Conservation (phyloP, 2,329 filamentous ascomycete genomes). For the Talaromyces sp. region DNA sequence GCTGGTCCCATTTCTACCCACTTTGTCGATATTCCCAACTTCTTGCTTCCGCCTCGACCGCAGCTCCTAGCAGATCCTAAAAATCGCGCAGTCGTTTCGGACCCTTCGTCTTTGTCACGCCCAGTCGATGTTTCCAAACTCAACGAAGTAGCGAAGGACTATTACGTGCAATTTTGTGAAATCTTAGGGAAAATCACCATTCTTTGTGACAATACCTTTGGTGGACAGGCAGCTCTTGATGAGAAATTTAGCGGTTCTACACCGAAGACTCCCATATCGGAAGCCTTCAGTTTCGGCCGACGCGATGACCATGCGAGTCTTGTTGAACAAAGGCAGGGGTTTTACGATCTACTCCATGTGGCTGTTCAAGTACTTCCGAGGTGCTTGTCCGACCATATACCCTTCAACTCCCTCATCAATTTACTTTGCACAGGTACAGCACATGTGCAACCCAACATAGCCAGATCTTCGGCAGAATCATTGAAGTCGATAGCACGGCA, state of each 20-base stretch:
- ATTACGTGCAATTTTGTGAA: constrained; percentile 88
- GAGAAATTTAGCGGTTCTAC: constrained; percentile 87
- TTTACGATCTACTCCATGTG: constrained; percentile 92
- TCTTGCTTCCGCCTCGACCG: constrained; percentile 34
- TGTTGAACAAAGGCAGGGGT: constrained; percentile 83
- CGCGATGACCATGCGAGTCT: constrained; percentile 72
- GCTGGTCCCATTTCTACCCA: constrained; percentile 50
- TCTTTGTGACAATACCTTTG: constrained; percentile 94
- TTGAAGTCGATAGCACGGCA: constrained; percentile 93
- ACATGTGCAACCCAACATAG: constrained; percentile 89
- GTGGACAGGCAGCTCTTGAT: constrained; percentile 88
- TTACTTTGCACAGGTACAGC: constrained; percentile 93
- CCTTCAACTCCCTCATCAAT: constrained; percentile 90
- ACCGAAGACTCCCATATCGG: constrained; percentile 90
- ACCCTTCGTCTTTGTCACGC: constrained; percentile 35
- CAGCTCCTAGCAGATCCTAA: constrained; percentile 38
- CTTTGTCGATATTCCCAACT: constrained; percentile 36
- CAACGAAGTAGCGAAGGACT: constrained; percentile 73
- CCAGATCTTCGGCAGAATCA: constrained; percentile 84
- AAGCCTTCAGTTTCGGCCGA: constrained; percentile 85
- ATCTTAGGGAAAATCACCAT: constrained; percentile 94
- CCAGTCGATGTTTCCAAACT: constrained; percentile 61
- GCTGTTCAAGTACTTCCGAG: constrained; percentile 91
- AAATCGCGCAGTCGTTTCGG: constrained; percentile 26
- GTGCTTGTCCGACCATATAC: constrained; percentile 86